A percentile compares a stretch with the other conserved stretches of the same genome.
These are phyloP conservation scores for Fraxinus velutina DNA, from an alignment of 305 asterid species.

Conservation along the genomic window DNA sequence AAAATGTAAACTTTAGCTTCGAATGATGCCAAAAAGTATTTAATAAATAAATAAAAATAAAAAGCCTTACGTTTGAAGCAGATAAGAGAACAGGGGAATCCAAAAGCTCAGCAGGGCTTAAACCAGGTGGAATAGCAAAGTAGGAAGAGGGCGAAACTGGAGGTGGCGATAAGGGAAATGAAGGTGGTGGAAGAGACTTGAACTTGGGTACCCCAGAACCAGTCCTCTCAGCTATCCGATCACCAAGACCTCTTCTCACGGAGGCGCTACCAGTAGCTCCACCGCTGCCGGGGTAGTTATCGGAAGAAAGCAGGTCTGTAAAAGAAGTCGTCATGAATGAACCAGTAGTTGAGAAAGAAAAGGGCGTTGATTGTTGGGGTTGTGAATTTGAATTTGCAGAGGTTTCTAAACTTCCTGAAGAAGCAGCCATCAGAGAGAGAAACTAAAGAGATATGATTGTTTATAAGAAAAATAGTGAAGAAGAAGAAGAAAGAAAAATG, in stretches of 20 bases:
- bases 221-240: slow-evolving; percentile 56
- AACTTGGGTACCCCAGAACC: slow-evolving; percentile 69
- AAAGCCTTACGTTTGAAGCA: slow-evolving; percentile 42
- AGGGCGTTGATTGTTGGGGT: neutral
- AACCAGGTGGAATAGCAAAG: slow-evolving; percentile 71
- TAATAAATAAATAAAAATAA: neutral
- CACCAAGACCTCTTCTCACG: slow-evolving; percentile 39
- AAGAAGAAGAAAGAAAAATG: slow-evolving; percentile 24
- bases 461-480: neutral
- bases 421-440: slow-evolving; percentile 33
- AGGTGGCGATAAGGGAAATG: slow-evolving; percentile 74
- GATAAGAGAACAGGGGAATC: slow-evolving; percentile 76
- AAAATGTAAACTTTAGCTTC: neutral
- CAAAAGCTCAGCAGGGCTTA: slow-evolving; percentile 65
- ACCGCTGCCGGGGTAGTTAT: slow-evolving; percentile 22
- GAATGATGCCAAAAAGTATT: neutral
- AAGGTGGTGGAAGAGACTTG: slow-evolving; percentile 71
- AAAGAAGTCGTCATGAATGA: slow-evolving; percentile 42
- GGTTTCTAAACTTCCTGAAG: slow-evolving; percentile 27
- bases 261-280: slow-evolving; percentile 31
- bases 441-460: slow-evolving; percentile 3
- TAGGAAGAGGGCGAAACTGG: slow-evolving; percentile 74
- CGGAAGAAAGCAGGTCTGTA: slow-evolving; percentile 50
- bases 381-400: slow-evolving; percentile 6
- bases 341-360: slow-evolving; percentile 31